Conservation (phyloP, 2,329 filamentous ascomycete species). For the Ophiocordyceps camponoti-rufipedis region DNA sequence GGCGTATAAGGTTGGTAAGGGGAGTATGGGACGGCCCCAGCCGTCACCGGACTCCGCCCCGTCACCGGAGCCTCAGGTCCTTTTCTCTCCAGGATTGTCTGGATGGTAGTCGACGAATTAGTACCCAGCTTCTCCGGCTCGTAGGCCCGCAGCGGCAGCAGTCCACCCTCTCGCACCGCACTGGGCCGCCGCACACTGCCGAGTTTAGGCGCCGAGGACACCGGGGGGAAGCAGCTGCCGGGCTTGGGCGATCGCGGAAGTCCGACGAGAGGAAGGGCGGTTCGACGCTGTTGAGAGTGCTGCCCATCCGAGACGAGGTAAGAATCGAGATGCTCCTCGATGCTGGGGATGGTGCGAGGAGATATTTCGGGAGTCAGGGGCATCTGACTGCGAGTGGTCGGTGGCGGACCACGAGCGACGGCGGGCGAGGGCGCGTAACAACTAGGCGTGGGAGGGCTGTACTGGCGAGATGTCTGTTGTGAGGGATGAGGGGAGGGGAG, state of each 20-base stretch:
- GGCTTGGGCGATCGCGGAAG: constrained; percentile 32
- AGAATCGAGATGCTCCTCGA: constrained; percentile 35
- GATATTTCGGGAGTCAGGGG: constrained; percentile 17
- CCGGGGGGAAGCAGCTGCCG: constrained; percentile 23
- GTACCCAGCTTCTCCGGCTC: constrained; percentile 35
- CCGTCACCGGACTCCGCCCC: constrained; percentile 43
- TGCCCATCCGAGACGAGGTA: constrained; percentile 25
- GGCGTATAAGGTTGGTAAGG: constrained; percentile 69
- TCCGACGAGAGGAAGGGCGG: constrained; percentile 25
- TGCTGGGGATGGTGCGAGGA: constrained; percentile 25
- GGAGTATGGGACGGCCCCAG: constrained; percentile 48
- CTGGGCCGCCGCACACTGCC: constrained; percentile 17
- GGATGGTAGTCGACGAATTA: constrained; percentile 33
- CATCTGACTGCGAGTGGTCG: constrained; percentile 5
- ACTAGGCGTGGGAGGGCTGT: constrained; percentile 37
- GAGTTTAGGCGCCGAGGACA: not conserved
- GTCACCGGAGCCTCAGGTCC: constrained; percentile 35
- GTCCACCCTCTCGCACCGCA: constrained; percentile 35
- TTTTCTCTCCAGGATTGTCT: constrained; percentile 44
- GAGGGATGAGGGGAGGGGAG: constrained; percentile 40
- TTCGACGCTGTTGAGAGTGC: constrained; percentile 31
- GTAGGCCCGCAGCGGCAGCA: constrained; percentile 42
- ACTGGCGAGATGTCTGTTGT: constrained; percentile 31
- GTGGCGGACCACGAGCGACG: constrained; percentile 26
- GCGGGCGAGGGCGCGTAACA: constrained; percentile 39